Percentiles rank a stretch among this genome's conserved stretches.
phyloP scores from a whole-genome alignment of 1,284 basidiomycete species.

The Boletus subluridellus region DNA sequence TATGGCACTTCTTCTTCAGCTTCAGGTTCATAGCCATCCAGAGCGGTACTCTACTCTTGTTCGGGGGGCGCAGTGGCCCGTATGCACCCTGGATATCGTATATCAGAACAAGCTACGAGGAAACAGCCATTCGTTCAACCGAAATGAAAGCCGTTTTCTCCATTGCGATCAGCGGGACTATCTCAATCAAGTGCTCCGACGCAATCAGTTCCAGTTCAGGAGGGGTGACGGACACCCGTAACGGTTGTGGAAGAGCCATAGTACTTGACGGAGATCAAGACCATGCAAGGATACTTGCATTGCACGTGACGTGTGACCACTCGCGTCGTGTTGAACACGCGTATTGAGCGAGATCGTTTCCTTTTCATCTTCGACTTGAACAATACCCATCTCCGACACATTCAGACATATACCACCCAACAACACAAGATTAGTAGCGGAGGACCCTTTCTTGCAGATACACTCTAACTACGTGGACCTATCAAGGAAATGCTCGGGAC shows the following conservation, averaged over 20 bases:
- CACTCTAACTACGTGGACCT: background rate
- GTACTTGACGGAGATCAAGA: background rate
- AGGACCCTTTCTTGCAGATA: background rate
- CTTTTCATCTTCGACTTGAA: background rate
- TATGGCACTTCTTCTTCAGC: constrained; percentile 89
- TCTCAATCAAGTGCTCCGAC: constrained; percentile 75
- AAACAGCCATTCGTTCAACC: constrained; percentile 31
- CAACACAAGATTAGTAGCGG: background rate
- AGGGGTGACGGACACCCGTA: constrained; percentile 65
- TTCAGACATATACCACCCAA: background rate
- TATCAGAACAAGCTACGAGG: constrained; percentile 36
- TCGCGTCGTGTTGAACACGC: constrained; percentile 2
- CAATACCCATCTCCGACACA: constrained; percentile 2
- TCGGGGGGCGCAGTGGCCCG: constrained; percentile 88
- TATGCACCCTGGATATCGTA: constrained; percentile 68
- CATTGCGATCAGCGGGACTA: constrained; percentile 84
- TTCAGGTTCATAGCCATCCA: constrained; percentile 97
- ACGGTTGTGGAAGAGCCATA: constrained; percentile 61
- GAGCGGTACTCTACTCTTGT: constrained; percentile 78
- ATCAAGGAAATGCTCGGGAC: constrained; percentile 44
- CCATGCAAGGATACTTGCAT: background rate
- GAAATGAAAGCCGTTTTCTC: constrained; percentile 85
- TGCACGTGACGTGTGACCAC: constrained; percentile 24
- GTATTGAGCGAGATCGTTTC: background rate
- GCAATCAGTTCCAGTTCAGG: constrained; percentile 85